Evolutionary conservation across 371 early-diverging fungal species (phyloP).

Genomic region (Saksenaea vasiformis): DNA sequence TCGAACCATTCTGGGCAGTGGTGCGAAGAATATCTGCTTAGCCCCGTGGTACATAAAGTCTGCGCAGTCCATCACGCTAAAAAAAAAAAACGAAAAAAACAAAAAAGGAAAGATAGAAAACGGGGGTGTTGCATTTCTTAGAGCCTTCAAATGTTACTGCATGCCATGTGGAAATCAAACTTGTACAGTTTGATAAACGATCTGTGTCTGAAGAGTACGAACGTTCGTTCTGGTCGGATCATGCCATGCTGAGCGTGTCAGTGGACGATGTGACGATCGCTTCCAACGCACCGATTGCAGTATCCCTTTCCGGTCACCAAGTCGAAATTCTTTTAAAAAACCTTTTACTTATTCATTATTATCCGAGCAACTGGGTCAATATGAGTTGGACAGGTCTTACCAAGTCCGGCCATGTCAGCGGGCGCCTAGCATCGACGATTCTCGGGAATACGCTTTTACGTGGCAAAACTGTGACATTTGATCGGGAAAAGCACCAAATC

Average conservation of each 20-base stretch:
- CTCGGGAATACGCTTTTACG: slow-evolving; percentile 42
- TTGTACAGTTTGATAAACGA: slow-evolving; percentile 13
- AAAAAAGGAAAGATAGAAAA: not conserved
- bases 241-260: slow-evolving; percentile 11
- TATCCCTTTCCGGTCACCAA: slow-evolving; percentile 10
- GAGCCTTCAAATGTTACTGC: slow-evolving; percentile 31
- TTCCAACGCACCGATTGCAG: not conserved
- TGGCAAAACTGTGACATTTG: slow-evolving; percentile 41
- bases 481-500: slow-evolving; percentile 26
- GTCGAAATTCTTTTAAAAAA: slow-evolving; percentile 11
- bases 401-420: slow-evolving; percentile 8
- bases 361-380: slow-evolving; percentile 11
- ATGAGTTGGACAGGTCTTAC: slow-evolving; percentile 21
- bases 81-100: too few species aligned
- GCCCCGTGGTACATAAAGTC: slow-evolving; percentile 33
- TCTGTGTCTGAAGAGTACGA: slow-evolving; percentile 16
- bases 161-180: slow-evolving; percentile 27
- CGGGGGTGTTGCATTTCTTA: too few species aligned
- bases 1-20: slow-evolving; percentile 40
- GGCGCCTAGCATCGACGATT: slow-evolving; percentile 28
- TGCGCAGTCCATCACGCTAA: too few species aligned
- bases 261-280: slow-evolving; percentile 5
- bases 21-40: slow-evolving; percentile 38
- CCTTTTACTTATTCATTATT: slow-evolving; percentile 3
- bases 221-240: slow-evolving; percentile 20